phyloP scores from a whole-genome alignment of 257 asterid genomes.

The Craterostigma plantagineum region DNA sequence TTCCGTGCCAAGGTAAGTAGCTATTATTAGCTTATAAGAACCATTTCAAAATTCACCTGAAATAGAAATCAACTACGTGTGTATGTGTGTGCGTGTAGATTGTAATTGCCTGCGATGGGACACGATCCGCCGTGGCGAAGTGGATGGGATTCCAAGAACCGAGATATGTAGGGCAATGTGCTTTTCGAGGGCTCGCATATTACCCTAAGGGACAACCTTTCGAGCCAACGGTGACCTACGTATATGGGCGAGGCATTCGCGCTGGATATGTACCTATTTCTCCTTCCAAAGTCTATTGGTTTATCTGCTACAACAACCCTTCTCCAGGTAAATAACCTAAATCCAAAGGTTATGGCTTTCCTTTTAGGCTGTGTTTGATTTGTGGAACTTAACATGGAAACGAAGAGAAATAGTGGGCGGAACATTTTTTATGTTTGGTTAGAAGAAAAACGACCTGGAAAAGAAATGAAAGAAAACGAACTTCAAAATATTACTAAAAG shows the following conservation, averaged over 20 bases:
- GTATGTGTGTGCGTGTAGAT: conserved; percentile 21
- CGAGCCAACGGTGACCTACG: conserved; percentile 36
- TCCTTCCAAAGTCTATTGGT: conserved; percentile 74
- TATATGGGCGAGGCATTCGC: conserved; percentile 70
- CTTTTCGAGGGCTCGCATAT: conserved; percentile 58
- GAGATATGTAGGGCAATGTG: conserved; percentile 56
- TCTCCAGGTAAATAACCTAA: conserved; percentile 43
- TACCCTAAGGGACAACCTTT: conserved; percentile 65
- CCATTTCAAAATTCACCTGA: not conserved
- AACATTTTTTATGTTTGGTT: too few relatives aligned
- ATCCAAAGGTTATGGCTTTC: too few relatives aligned
- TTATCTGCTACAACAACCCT: conserved; percentile 56
- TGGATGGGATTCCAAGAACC: conserved; percentile 81
- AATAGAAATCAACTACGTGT: not conserved
- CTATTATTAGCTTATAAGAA: not conserved
- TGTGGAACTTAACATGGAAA: too few relatives aligned
- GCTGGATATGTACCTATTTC: conserved; percentile 67
- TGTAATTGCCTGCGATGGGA: conserved; percentile 80
- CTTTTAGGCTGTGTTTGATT: too few relatives aligned
- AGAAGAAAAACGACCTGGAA: too few relatives aligned
- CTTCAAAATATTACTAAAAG: too few relatives aligned
- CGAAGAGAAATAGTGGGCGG: too few relatives aligned
- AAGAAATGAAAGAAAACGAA: too few relatives aligned
- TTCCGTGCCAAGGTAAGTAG: conserved; percentile 53
- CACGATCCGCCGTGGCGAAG: conserved; percentile 73